Evolutionary conservation across 192 early-diverging fungal species (phyloP).

Genomic region (Haplosporangium gracile): DNA sequence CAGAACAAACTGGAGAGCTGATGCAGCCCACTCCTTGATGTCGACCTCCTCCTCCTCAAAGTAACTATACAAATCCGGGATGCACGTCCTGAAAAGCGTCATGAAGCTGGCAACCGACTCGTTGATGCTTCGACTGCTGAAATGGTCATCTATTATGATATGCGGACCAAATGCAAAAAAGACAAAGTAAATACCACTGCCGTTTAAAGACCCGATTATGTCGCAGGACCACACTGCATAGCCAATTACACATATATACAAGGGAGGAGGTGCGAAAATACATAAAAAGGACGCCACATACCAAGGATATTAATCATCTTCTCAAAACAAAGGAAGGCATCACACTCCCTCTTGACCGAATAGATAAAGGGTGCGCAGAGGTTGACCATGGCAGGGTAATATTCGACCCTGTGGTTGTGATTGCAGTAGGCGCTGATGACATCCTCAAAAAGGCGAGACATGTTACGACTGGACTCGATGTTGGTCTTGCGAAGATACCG

Average conservation of each 20-base stretch:
- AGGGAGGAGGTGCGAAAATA: background rate
- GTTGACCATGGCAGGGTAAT: conserved; percentile 79
- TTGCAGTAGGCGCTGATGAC: conserved; percentile 91
- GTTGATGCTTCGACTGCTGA: conserved; percentile 71
- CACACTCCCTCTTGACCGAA: conserved; percentile 77
- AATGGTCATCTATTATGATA: conserved; percentile 74
- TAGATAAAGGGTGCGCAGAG: conserved; percentile 88
- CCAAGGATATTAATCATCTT: conserved; percentile 78
- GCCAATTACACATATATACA: background rate
- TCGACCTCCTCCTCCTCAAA: conserved; percentile 97
- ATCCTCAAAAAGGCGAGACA: conserved; percentile 74
- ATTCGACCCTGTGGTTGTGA: conserved; percentile 82
- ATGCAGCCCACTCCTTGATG: conserved; percentile 86
- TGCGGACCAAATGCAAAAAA: conserved; percentile 7
- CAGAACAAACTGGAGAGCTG: conserved; percentile 86
- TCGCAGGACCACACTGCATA: background rate
- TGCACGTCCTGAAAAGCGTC: conserved; percentile 83
- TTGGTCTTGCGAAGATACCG: conserved; percentile 73
- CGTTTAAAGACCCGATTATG: too few species aligned
- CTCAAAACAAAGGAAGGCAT: conserved; percentile 88
- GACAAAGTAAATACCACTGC: background rate
- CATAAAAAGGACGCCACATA: conserved; percentile 39
- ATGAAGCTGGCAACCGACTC: conserved; percentile 88
- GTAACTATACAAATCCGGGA: conserved; percentile 93
- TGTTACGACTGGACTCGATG: conserved; percentile 59